Evolutionary conservation across 495 filamentous ascomycete genomes (phyloP), one percentile per base, ranked within the genome.

Genomic region (Penicillium riverlandense): DNA sequence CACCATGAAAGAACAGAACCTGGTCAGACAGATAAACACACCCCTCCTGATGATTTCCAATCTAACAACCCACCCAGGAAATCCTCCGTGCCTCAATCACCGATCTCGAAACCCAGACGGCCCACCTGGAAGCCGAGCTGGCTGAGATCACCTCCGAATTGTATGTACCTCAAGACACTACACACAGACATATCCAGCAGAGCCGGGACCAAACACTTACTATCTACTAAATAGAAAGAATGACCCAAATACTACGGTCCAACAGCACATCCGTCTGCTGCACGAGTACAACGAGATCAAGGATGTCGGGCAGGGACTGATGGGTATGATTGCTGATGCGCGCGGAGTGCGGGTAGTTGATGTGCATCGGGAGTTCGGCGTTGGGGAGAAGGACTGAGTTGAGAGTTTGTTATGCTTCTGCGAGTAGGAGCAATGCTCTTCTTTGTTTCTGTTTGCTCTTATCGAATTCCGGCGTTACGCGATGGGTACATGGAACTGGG

Each of bases 251-350:
- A 54, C 56, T n/a, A 69, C 74, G 8, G 77, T 88, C 22, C 72
- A 81, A 39, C 67, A 59, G 7, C 84, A 89, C 60, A 88, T 88
- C 50, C 67, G 65, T 44, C 69, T 82, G 1, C 65, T 91, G 7
- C 83, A 87, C 54, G 67, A 80, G 41, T 90, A 90, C 69, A 91
- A 91, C 59, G 86, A 88, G 48, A 80, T 89, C 53, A 78, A 81
- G 39, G 86, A 90, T 58, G 64, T 85, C 2, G 86, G 77, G 0
- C 81, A 83, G 57, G 84, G 84, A 0, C 55, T 91, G 12, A 80
- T 88, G 63, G 83, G 84, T 0, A 53, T 90, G 38, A 75, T 91
- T 55, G 86, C 86, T 3, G 86, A 91, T 33, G 72, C 75, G 37
- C 61, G 78, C 13, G 84, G 84, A 2, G 72, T 86, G 33, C 66